Base-by-base conservation (phyloP, 805 yeast genomes). In the Starmera amethionina region DNA sequence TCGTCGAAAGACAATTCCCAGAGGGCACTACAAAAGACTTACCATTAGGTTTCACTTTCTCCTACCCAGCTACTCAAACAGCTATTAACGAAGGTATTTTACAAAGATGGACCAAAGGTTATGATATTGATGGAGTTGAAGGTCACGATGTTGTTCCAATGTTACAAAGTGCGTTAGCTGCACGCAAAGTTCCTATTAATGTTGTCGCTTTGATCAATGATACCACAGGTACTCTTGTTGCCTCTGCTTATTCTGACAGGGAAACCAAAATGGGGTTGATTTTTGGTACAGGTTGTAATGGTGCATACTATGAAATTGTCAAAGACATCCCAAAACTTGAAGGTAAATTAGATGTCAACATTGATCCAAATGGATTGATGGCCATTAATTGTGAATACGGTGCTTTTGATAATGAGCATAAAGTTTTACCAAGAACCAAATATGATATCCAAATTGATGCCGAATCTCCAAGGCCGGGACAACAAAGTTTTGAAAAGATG, bases 371-470 rank as follows among this genome's bases (percentile, higher is more conserved):
- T 38, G 72, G 82, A 34, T 79, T 82, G 47, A 89, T 90, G 95
- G 96, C 96, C 41, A 90, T 90, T 62, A 90, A 90, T 73, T 88
- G 97, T 72, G 98, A 90, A 69, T 90, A 90, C 68, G 97, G 98
- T 56, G 90, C 97, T 7, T 90, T 90, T 60, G 97, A 90, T 63
- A 89, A 87, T 59, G 96, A 87, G 64, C 94, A 82, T 56, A 43
- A 51, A 9, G 75, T 80, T 30, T 73, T 90, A 52, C 97, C 97
- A 58, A 78, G 96, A 67, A 89, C 95, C 50, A 81, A 80, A 61
- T 90, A 78, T 62, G 98, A 90, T 63, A 58, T 79, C 41, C 71
- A 68, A 49, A 81, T 90, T 49, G 97, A 90, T 63, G 68, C 64
- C 27, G 82, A 83, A 56, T 82, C 95, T 33, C 97, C 97, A 54